Conservation (phyloP, 441 rosid genomes). For the Flueggea neowawraea region DNA sequence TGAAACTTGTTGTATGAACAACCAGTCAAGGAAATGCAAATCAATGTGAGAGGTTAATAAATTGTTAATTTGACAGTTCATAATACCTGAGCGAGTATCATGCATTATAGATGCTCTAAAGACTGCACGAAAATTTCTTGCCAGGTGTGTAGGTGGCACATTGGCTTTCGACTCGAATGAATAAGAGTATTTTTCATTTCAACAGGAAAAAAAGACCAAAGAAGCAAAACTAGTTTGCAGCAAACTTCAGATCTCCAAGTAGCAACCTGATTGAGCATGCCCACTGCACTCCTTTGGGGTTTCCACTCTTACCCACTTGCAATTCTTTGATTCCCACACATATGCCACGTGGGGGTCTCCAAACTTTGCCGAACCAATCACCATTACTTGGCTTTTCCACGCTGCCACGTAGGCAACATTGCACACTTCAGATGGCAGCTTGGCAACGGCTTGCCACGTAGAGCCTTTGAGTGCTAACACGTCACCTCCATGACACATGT, state of each 20-base stretch:
- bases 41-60: too few species aligned
- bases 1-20: too few species aligned
- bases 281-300: constrained; percentile 28
- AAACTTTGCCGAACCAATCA: constrained; percentile 43
- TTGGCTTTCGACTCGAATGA: too few species aligned
- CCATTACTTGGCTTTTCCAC: constrained; percentile 39
- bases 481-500: constrained; percentile 32
- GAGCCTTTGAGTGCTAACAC: constrained; percentile 15
- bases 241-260: constrained; percentile 35
- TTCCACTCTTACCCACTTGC: constrained; percentile 41
- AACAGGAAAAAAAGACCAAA: too few species aligned
- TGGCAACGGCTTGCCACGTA: constrained; percentile 42
- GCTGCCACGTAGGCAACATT: constrained; percentile 24
- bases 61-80: too few species aligned
- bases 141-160: too few species aligned
- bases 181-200: too few species aligned
- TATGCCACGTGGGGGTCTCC: constrained; percentile 33
- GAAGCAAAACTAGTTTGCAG: too few species aligned
- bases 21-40: too few species aligned
- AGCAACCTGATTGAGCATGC: constrained; percentile 58
- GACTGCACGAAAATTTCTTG: too few species aligned
- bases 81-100: too few species aligned
- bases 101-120: too few species aligned
- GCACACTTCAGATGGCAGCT: constrained; percentile 44
- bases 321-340: constrained; percentile 31